Percentiles rank a stretch among this genome's conserved stretches.
phyloP scores from a whole-genome alignment of 1,139 yeast species.

The Scheffersomyces segobiensis region DNA sequence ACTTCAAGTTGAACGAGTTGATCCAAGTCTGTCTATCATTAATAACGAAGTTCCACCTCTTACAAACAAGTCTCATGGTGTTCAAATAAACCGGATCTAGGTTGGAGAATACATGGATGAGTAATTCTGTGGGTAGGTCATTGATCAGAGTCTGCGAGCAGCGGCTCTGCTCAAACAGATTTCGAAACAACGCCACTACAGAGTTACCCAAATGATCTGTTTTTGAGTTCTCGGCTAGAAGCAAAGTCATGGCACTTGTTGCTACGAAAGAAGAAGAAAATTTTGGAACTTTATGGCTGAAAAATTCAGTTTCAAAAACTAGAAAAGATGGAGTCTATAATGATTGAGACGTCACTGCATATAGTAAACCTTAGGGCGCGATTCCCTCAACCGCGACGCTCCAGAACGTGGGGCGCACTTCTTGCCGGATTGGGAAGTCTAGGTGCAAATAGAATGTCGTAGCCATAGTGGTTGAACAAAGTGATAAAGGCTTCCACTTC shows the following conservation, averaged over 20 bases:
- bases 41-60: constrained; percentile 50
- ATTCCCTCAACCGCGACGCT: background rate
- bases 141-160: constrained; percentile 15
- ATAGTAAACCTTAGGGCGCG: background rate
- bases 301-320: background rate
- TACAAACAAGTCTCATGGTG: constrained; percentile 54
- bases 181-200: background rate
- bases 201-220: background rate
- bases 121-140: constrained; percentile 58
- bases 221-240: background rate
- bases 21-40: constrained; percentile 65
- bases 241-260: background rate
- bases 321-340: background rate
- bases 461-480: too few species aligned
- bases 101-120: constrained; percentile 55
- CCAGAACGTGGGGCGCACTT: background rate
- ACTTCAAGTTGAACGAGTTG: constrained; percentile 49
- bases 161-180: constrained; percentile 1
- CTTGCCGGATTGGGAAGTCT: background rate
- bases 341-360: background rate
- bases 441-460: background rate
- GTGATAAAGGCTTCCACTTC: too few species aligned
- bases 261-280: background rate
- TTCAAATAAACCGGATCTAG: constrained; percentile 57
- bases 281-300: background rate